Conservation (phyloP, 2,329 filamentous ascomycete species). For the Erysiphe neolycopersici region DNA sequence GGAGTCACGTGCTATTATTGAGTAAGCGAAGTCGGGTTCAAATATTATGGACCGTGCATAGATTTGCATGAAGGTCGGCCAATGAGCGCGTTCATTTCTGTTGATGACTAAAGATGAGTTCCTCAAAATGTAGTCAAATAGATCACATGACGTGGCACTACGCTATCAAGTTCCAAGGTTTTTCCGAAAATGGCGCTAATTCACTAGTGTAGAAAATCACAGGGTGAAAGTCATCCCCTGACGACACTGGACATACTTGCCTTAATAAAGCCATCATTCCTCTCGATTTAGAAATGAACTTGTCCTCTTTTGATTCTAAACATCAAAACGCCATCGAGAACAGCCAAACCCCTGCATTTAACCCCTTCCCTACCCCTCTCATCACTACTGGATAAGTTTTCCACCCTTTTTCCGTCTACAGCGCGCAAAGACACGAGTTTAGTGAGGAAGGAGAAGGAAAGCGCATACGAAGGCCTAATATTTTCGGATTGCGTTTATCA, state of each 20-base stretch:
- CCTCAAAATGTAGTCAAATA: too few relatives aligned
- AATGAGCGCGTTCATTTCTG: too few relatives aligned
- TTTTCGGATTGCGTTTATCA: too few relatives aligned
- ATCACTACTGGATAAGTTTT: background rate
- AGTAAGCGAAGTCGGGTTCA: too few relatives aligned
- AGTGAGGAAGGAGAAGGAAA: background rate
- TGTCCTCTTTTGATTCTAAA: slow-evolving; percentile 6
- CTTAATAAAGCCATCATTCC: slow-evolving; percentile 1
- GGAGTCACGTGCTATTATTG: too few relatives aligned
- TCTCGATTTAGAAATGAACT: slow-evolving; percentile 2
- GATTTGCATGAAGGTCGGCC: too few relatives aligned
- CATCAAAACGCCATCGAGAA: slow-evolving; percentile 4
- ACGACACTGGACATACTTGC: background rate
- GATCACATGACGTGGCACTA: too few relatives aligned
- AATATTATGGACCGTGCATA: too few relatives aligned
- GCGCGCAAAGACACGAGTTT: background rate
- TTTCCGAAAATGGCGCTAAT: background rate
- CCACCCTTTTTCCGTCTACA: background rate
- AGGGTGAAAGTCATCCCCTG: background rate
- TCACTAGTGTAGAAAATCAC: background rate
- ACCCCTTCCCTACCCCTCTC: background rate
- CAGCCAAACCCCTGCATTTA: background rate
- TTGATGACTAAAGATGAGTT: too few relatives aligned
- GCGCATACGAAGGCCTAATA: background rate
- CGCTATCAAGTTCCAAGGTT: too few relatives aligned